Base-by-base conservation (phyloP, 2,329 filamentous ascomycete species). In the Macroventuria anomochaeta region DNA sequence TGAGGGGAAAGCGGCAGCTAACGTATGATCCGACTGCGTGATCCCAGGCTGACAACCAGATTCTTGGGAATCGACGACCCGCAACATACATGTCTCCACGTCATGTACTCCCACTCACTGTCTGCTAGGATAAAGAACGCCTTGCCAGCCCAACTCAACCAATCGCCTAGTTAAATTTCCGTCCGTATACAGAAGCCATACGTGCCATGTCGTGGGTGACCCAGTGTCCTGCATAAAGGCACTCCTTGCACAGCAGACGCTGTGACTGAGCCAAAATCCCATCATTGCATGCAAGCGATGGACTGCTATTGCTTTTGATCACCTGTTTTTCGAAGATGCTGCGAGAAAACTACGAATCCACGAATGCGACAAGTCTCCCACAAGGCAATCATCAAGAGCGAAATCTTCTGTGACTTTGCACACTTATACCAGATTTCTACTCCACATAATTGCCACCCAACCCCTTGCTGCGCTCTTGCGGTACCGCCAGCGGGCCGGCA, bases 1-100 rank as follows among this genome's bases (percentile, higher is more conserved):
- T 48, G 51, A 54, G 51, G 44, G 51, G 44, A 48, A 53, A 31
- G 46, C 52, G 52, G 46, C 52, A 55, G 41, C 52, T 55, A 55
- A 46, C 25, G 46, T 46, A 55, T 46, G 52, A 37, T 50, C 46
- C 41, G 33, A 33, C 36, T 39, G 49, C 36, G 49, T 46, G 41
- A 55, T 55, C 46, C 46, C 46, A 48, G 52, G 36, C 40, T 33
- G 52, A 42, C 31, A 34, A 50, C 52, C 52, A 41, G 36, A 40
- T 55, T 32, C 36, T 42, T 55, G 52, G 52, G 52, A 55, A 21
- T 54, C 29, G 29, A 44, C 44, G 51, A 49, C 39, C 49, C 39
- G 51, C 51, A 37, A 46, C 43, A 28, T 41, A 46, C 36, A 46
- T n/a, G 28, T 18, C 29, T 37, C 29, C 37, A 53, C 49, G 51